Percentiles rank a stretch among this genome's conserved stretches.
These are phyloP conservation scores for Fraxinus floribunda DNA, from an alignment of 305 asterid species.

Conservation along the genomic window DNA sequence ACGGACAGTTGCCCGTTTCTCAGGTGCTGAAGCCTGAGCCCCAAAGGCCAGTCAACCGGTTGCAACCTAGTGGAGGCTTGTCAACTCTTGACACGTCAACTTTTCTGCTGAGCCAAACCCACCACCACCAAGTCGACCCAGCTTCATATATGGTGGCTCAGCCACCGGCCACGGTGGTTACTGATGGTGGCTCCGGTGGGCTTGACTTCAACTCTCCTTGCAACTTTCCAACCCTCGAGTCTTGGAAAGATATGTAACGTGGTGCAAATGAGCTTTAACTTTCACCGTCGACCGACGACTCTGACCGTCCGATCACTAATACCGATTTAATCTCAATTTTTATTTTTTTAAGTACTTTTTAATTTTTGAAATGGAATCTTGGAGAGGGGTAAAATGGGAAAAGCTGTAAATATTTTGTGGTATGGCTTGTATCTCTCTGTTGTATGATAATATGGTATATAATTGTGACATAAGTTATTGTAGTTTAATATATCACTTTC, in stretches of 20 bases:
- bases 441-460: background rate
- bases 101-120: conserved; percentile 33
- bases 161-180: conserved; percentile 18
- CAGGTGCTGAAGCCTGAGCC: conserved; percentile 42
- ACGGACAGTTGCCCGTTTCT: conserved; percentile 22
- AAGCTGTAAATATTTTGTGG: conserved; percentile 15
- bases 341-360: background rate
- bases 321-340: conserved; percentile 6
- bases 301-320: background rate
- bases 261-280: background rate
- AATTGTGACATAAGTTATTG: background rate
- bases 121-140: conserved; percentile 12
- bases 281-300: background rate
- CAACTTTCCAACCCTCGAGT: conserved; percentile 72
- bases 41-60: conserved; percentile 30
- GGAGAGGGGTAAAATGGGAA: conserved; percentile 36
- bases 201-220: conserved; percentile 43
- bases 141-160: conserved; percentile 12
- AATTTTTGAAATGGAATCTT: background rate
- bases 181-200: conserved; percentile 31
- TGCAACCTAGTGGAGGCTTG: conserved; percentile 35
- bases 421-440: background rate
- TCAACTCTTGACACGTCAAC: conserved; percentile 63
- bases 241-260: conserved; percentile 44
- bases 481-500: background rate